Evolutionary conservation across 2,329 filamentous ascomycete genomes (phyloP).

Genomic region (Aspergillus sp.): DNA sequence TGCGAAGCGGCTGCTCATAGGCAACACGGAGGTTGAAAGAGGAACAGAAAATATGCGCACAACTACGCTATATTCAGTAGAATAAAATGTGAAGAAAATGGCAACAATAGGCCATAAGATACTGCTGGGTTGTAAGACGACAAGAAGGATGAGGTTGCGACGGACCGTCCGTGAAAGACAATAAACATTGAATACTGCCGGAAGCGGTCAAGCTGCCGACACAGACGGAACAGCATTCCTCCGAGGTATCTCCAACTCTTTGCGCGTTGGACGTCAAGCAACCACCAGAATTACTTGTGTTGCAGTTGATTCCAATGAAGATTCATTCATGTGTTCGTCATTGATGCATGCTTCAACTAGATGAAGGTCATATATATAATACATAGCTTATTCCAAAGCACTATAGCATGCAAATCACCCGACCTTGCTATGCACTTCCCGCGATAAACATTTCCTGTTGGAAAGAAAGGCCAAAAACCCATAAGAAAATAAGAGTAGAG

Average conservation of each 20-base stretch:
- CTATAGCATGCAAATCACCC: conserved; percentile 29
- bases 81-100: not conserved
- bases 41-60: not conserved
- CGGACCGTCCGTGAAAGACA: conserved; percentile 16
- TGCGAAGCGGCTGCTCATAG: not conserved
- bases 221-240: conserved; percentile 1
- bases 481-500: conserved; percentile 31
- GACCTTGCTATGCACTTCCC: conserved; percentile 33
- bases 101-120: conserved; percentile 6
- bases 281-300: not conserved
- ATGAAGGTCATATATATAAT: conserved; percentile 30
- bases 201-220: conserved; percentile 20
- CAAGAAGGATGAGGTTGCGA: conserved; percentile 2
- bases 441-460: conserved; percentile 24
- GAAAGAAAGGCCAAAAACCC: conserved; percentile 19
- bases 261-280: not conserved
- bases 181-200: conserved; percentile 26
- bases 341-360: conserved; percentile 27
- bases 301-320: not conserved
- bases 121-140: not conserved
- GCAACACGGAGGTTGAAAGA: not conserved
- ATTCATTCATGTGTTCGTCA: conserved; percentile 14
- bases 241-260: not conserved
- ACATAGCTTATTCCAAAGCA: conserved; percentile 21
- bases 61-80: conserved; percentile 7